These are phyloP conservation scores for Colletotrichum plurivorum DNA, from an alignment of 2,329 filamentous ascomycete species.

Conservation along the genomic window DNA sequence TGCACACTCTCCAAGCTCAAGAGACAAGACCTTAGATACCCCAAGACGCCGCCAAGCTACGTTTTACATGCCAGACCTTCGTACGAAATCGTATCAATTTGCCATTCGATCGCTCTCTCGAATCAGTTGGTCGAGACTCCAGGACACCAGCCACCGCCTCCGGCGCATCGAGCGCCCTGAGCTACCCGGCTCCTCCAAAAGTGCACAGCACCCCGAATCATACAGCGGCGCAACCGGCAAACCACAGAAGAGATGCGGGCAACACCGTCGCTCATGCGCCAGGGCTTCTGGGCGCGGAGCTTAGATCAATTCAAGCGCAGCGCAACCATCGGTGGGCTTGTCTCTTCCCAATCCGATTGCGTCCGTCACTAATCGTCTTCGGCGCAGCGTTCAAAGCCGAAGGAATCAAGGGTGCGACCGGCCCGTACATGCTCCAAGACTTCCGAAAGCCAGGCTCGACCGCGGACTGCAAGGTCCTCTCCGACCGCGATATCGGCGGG, in stretches of 20 bases:
- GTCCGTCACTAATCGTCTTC: neutral
- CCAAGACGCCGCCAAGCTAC: neutral
- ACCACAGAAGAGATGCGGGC: slow-evolving; percentile 60
- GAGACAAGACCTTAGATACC: neutral
- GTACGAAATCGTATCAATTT: too few species aligned
- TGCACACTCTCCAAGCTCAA: slow-evolving; percentile 23
- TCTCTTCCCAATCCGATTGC: neutral
- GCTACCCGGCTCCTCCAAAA: neutral
- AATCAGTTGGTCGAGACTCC: neutral
- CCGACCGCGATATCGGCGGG: slow-evolving; percentile 88
- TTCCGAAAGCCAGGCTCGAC: slow-evolving; percentile 69
- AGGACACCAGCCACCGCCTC: too few species aligned
- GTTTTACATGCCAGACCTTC: neutral
- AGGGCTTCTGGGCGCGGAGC: slow-evolving; percentile 71
- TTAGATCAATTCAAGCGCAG: slow-evolving; percentile 72
- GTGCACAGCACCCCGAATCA: neutral
- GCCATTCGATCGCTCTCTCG: too few species aligned
- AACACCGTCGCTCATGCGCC: slow-evolving; percentile 58
- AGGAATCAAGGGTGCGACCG: slow-evolving; percentile 74
- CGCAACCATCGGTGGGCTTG: slow-evolving; percentile 65
- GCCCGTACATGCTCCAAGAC: slow-evolving; percentile 74
- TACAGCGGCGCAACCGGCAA: neutral
- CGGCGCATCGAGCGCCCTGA: slow-evolving; percentile 4
- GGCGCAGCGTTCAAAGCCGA: slow-evolving; percentile 77
- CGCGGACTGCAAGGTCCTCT: slow-evolving; percentile 80